These are phyloP conservation scores for Chrysoporthe puriensis DNA, from an alignment of 2,329 filamentous ascomycete species.

Conservation along the genomic window DNA sequence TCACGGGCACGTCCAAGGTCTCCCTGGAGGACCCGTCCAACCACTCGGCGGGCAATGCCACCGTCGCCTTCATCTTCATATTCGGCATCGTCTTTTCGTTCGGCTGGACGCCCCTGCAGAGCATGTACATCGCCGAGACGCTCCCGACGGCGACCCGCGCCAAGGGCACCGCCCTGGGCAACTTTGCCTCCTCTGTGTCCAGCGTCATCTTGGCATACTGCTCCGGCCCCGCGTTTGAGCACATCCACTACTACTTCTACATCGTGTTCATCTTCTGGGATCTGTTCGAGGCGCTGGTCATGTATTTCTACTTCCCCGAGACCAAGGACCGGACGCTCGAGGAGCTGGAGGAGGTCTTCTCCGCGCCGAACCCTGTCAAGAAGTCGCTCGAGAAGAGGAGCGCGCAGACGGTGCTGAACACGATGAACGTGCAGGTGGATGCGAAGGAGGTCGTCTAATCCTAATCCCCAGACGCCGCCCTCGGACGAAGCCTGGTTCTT, in stretches of 20 bases:
- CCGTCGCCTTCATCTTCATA: conserved; percentile 56
- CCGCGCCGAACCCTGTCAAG: conserved; percentile 49
- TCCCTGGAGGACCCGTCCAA: conserved; percentile 42
- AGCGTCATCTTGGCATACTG: conserved; percentile 49
- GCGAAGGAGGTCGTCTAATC: conserved; percentile 33
- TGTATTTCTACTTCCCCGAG: conserved; percentile 56
- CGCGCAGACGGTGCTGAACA: conserved; percentile 48
- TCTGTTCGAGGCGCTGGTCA: conserved; percentile 44
- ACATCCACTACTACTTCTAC: conserved; percentile 50
- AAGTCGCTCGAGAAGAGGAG: conserved; percentile 48
- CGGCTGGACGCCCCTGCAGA: conserved; percentile 54
- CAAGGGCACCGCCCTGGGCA: conserved; percentile 49
- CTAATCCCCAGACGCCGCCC: neutral
- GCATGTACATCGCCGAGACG: conserved; percentile 53
- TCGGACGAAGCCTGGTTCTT: neutral
- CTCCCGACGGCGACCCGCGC: conserved; percentile 49
- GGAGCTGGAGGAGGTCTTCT: conserved; percentile 57
- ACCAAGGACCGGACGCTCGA: conserved; percentile 56
- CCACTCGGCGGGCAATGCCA: conserved; percentile 45
- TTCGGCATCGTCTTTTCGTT: conserved; percentile 57
- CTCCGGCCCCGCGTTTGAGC: conserved; percentile 46
- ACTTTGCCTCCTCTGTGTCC: conserved; percentile 44
- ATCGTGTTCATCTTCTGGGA: conserved; percentile 52
- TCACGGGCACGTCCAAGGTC: conserved; percentile 52
- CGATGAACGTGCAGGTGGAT: conserved; percentile 38